Conservation (phyloP, 73 alveolate species). For the Strombidium stylifer region DNA sequence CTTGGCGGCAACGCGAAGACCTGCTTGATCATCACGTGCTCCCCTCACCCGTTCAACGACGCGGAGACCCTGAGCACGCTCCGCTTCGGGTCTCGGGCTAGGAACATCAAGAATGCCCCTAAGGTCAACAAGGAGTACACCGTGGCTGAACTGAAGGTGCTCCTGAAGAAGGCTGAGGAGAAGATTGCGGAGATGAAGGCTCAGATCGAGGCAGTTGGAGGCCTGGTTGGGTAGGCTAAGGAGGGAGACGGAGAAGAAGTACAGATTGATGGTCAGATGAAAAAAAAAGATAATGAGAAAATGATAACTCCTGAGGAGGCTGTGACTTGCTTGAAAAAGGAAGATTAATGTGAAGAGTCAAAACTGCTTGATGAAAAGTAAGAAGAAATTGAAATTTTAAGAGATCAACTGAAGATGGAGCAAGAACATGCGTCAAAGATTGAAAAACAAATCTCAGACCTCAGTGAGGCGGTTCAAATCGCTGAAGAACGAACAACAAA, state of each 20-base stretch:
- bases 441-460: conserved; percentile 8
- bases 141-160: conserved; percentile 64
- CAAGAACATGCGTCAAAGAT: conserved; percentile 4
- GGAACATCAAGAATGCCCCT: conserved; percentile 82
- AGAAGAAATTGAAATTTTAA: conserved; percentile 4
- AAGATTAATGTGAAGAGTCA: background rate
- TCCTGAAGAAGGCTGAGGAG: conserved; percentile 44
- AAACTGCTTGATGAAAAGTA: background rate
- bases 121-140: conserved; percentile 76
- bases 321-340: background rate
- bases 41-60: conserved; percentile 74
- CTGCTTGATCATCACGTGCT: conserved; percentile 77
- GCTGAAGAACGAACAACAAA: background rate
- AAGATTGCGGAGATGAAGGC: conserved; percentile 11
- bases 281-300: conserved; percentile 2
- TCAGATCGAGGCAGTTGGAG: conserved; percentile 18
- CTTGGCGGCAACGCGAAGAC: conserved; percentile 91
- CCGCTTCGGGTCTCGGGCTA: conserved; percentile 77
- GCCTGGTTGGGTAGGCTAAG: conserved; percentile 22
- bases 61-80: conserved; percentile 72
- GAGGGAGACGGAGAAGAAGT: too few relatives aligned
- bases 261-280: too few relatives aligned
- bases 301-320: background rate
- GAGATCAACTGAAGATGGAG: conserved; percentile 15
- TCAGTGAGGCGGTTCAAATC: conserved; percentile 21